Evolutionary conservation across 768 basidiomycete species (phyloP).

Genomic region (Lentinula aciculospora): DNA sequence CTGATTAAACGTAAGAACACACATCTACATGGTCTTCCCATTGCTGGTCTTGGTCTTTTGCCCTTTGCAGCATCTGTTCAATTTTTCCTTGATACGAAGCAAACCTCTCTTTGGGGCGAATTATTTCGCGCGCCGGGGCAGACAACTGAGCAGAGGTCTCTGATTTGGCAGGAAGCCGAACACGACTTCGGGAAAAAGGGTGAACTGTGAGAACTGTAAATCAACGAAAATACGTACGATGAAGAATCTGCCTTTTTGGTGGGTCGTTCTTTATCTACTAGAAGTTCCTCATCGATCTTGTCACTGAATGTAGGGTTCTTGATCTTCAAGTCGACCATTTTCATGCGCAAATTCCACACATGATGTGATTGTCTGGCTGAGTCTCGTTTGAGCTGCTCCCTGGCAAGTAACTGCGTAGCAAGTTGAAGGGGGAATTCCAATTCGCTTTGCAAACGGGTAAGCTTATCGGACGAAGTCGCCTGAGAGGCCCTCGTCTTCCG

Average conservation of each 20-base stretch:
- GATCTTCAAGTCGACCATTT: conserved; percentile 75
- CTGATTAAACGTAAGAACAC: conserved; percentile 18
- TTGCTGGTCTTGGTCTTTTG: conserved; percentile 69
- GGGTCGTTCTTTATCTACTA: conserved; percentile 66
- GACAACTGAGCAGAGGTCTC: not conserved
- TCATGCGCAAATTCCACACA: conserved; percentile 77
- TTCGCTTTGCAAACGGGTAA: conserved; percentile 76
- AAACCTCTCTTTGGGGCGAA: conserved; percentile 64
- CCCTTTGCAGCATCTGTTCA: conserved; percentile 53
- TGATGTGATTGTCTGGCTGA: conserved; percentile 47
- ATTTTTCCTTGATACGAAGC: conserved; percentile 54
- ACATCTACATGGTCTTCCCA: conserved; percentile 91
- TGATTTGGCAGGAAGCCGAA: not conserved
- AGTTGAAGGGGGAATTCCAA: conserved; percentile 68
- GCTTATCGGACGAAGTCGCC: conserved; percentile 82
- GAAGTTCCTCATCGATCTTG: conserved; percentile 66
- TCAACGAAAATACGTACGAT: conserved; percentile 21
- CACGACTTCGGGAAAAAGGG: not conserved
- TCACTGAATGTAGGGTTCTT: conserved; percentile 56
- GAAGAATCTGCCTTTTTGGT: conserved; percentile 50
- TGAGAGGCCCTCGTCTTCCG: conserved; percentile 94
- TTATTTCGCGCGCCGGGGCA: conserved; percentile 19
- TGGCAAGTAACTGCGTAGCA: conserved; percentile 57
- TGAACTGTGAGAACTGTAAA: conserved; percentile 1
- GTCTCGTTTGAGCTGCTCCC: conserved; percentile 77